Base-by-base conservation (phyloP, 768 basidiomycete species). In the Auricularia sp. region DNA sequence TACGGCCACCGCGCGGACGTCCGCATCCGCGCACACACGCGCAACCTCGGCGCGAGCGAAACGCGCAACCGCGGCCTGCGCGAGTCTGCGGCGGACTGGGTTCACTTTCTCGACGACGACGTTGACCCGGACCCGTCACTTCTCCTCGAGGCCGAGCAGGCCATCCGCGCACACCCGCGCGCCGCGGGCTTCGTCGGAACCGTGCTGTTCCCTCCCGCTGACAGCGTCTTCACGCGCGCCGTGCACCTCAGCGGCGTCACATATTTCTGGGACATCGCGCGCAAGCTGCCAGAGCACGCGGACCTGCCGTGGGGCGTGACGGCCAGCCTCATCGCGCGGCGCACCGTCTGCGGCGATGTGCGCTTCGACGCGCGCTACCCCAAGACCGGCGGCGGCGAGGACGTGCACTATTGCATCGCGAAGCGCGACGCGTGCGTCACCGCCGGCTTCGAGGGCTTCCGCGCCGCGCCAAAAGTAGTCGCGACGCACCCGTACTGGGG, bases 251-350 rank as follows among this genome's bases (percentile, higher is more conserved):
- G 83, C 1, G 84, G 83, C 1, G 81, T 84, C 3, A 83, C 83
- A 1, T 83, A 80, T 67, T 86, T 85, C 69, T 87, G 84, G 83
- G 79, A 85, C 68, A 84, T 86, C 60, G 81, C 85, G 0, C 68
- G 69, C 8, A 84, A 84, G 70, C 75, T 81, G 64, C 60, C 70
- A 0, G 67, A 70, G 18, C 67, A 70, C 58, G 51, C 62, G 2
- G 82, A 85, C 62, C 69, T 85, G 43, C 84, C 85, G 0, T 86
- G 85, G 85, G 84, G 85, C 1, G 82, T 84, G 2, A 84, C 85
- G 0, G 84, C 84, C 0, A 85, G 84, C 67, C 76, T 86, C 18
- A 79, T 85, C 29, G 76, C 76, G 3, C 79, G 82, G 2, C 79
- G 82, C 29, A 76, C 78, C 65, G 70, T 75, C 39, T 67, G 74